phyloP scores from a whole-genome alignment of 371 early-diverging fungal genomes.

The Haplosporangium sp. region DNA sequence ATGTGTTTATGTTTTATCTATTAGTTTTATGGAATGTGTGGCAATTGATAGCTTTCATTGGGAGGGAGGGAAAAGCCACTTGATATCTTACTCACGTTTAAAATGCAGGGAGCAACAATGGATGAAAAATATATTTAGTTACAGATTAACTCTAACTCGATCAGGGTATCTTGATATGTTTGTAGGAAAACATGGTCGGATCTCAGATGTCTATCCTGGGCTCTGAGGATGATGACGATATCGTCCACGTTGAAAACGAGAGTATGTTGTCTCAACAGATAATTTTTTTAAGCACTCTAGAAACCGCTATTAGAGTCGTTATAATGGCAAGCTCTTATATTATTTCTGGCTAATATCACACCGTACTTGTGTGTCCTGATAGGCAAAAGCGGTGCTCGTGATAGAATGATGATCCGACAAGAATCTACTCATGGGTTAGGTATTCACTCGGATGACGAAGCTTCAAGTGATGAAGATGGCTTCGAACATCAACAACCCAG shows the following conservation, averaged over 20 bases:
- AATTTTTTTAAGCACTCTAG: background rate
- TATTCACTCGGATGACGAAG: conserved; percentile 50
- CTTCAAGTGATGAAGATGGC: conserved; percentile 32
- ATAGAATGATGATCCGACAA: conserved; percentile 25
- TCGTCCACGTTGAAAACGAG: conserved; percentile 43
- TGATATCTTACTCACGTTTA: background rate
- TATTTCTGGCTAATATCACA: background rate
- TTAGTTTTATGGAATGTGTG: background rate
- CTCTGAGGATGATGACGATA: conserved; percentile 52
- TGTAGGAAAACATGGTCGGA: conserved; percentile 44
- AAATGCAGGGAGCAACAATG: background rate
- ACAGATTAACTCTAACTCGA: background rate
- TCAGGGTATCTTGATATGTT: background rate
- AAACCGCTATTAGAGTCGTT: background rate
- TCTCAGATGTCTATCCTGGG: conserved; percentile 34
- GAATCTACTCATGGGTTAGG: conserved; percentile 40
- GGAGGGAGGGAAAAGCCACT: background rate
- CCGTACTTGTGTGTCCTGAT: background rate
- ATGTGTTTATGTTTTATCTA: background rate
- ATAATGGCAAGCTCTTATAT: background rate
- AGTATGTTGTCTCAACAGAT: conserved; percentile 12
- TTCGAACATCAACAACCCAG: conserved; percentile 11
- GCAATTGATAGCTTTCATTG: background rate
- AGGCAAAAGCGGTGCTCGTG: conserved; percentile 12
- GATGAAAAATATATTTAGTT: background rate